Base-by-base conservation (phyloP, 129 eudicot species). In the Rutidosis leptorrhynchoides region DNA sequence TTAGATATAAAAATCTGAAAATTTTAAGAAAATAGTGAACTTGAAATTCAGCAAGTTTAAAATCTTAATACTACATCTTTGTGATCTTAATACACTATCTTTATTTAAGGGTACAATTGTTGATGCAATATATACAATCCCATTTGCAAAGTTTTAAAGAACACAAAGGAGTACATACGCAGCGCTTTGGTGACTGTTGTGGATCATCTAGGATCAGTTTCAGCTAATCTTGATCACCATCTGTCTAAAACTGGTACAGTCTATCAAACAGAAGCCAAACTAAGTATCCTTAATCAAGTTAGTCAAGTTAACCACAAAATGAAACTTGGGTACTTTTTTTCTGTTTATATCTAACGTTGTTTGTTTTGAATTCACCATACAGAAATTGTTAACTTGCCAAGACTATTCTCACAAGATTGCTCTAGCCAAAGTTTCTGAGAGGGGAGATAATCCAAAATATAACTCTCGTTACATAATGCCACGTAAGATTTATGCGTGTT, bases 191-290 rank as follows among this genome's bases (percentile, higher is more conserved):
- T 90, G 54, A 81, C 90, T 6, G 80, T 91, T 9, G 82, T 87
- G 65, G 97, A 91, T 81, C 94, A 83, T 79, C 67, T 91, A 6
- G 96, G 97, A 65, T 68, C 84, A 24, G 86, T 77, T 51, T 81
- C 97, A 2, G 78, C 86, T 45, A 87, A 77, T 77, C 82, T 91
- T 42, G 81, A 87, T 67, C 68, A 49, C 16, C 68, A 19, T 59
- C 14, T 90, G 37, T 65, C 77, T 0, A 65, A 66, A 67, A 27
- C 66, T 28, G 43, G 80, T 71, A 48, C 79, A 17, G 51, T 79
- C 67, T 69, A 82, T 30, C 82, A 87, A 62, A 74, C 91, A 69
- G 65, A 87, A 46, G 66, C 63, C 52, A 74, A 79, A 64, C 73
- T 90, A 26, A 46, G 78, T 30, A 51, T 56, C 78, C 76, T 90